Percentiles rank a stretch among this genome's conserved stretches.
These are phyloP conservation scores for Hawksworthiomyces lignivorus DNA, from an alignment of 2,329 filamentous ascomycete species.

Conservation along the genomic window DNA sequence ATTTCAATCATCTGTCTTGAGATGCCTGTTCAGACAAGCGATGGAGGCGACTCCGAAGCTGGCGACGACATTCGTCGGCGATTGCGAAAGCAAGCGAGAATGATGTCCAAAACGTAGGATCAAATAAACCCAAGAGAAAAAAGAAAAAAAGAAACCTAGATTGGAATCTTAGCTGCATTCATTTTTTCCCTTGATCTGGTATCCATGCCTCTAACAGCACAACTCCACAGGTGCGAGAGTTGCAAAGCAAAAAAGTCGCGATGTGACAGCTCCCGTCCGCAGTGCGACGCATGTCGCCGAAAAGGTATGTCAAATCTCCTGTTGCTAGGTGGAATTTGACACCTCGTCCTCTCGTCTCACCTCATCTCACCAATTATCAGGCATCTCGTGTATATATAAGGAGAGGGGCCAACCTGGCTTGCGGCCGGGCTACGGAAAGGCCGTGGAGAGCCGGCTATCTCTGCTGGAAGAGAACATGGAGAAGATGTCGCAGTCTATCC, in stretches of 20 bases:
- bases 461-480: conserved; percentile 9
- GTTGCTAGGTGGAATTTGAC: no score
- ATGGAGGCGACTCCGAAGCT: not conserved
- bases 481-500: conserved; percentile 6
- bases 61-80: not conserved
- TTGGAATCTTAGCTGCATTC: no score
- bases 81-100: conserved; percentile 1
- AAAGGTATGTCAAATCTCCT: conserved; percentile 7
- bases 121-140: no score
- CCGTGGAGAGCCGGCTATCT: conserved; percentile 10
- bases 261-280: conserved; percentile 12
- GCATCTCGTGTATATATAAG: conserved; percentile 8
- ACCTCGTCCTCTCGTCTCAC: not conserved
- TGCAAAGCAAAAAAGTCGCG: conserved; percentile 14
- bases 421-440: conserved; percentile 12
- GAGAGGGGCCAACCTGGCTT: conserved; percentile 12
- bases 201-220: no score
- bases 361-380: not conserved
- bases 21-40: no score
- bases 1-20: no score
- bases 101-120: conserved; percentile 6
- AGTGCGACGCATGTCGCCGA: conserved; percentile 6
- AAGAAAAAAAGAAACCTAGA: no score
- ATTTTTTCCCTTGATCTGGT: no score
- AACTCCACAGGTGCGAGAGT: conserved; percentile 7